Percentiles rank a stretch among this genome's conserved stretches.
phyloP scores from a whole-genome alignment of 179 eudicot species.

The Beta macrorhiza region DNA sequence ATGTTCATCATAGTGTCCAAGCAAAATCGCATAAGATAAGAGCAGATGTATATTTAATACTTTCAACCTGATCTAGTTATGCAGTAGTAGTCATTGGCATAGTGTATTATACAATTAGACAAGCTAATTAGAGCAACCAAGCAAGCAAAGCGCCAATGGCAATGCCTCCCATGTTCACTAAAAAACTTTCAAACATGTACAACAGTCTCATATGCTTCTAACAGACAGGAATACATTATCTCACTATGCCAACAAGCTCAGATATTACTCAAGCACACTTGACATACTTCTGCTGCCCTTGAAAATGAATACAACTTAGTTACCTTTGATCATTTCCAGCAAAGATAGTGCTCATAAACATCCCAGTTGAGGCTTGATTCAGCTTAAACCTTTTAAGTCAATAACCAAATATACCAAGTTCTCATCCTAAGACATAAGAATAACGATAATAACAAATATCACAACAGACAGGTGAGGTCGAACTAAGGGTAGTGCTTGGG shows the following conservation, averaged over 20 bases:
- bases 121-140: not conserved
- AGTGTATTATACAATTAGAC: not conserved
- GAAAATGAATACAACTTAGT: not conserved
- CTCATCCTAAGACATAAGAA: too few relatives aligned
- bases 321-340: not conserved
- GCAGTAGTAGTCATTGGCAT: constrained; percentile 9
- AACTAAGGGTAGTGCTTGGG: too few relatives aligned
- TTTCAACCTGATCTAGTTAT: constrained; percentile 5
- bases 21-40: not conserved
- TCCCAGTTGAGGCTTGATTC: not conserved
- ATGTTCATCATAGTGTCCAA: not conserved
- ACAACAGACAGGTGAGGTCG: too few relatives aligned
- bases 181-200: not conserved
- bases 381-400: not conserved
- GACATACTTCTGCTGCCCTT: not conserved
- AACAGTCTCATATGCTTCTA: not conserved
- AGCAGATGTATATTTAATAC: not conserved
- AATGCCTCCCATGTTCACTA: not conserved
- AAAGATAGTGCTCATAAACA: not conserved
- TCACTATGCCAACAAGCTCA: not conserved
- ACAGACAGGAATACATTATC: not conserved
- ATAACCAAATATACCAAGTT: too few relatives aligned
- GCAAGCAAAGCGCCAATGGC: not conserved
- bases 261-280: not conserved
- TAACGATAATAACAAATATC: too few relatives aligned